These are phyloP conservation scores for Clarireedia sp. DNA, from an alignment of 2,329 filamentous ascomycete genomes.

Conservation along the genomic window DNA sequence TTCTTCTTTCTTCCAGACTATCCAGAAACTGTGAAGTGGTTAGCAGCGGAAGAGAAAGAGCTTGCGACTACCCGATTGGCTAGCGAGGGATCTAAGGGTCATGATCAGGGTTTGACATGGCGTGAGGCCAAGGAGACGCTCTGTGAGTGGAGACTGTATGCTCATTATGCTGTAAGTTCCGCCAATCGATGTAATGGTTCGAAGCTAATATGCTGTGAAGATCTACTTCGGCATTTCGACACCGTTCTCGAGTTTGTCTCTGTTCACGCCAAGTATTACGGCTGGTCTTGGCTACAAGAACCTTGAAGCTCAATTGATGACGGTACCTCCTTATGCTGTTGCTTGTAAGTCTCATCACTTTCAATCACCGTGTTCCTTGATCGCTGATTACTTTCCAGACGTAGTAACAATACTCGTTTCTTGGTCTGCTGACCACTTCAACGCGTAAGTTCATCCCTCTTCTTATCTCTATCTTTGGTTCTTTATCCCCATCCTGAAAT, in stretches of 20 bases:
- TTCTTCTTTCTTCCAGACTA: conserved; percentile 42
- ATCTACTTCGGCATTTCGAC: conserved; percentile 44
- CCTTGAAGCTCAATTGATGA: conserved; percentile 56
- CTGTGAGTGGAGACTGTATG: conserved; percentile 43
- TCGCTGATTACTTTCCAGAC: conserved; percentile 12
- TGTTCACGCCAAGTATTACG: conserved; percentile 58
- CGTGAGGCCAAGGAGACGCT: conserved; percentile 39
- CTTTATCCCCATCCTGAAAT: too few relatives aligned
- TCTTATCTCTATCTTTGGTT: background rate
- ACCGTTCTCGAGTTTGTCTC: conserved; percentile 50
- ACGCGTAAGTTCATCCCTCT: conserved; percentile 31
- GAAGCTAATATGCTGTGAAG: conserved; percentile 19
- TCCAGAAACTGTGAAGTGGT: conserved; percentile 39
- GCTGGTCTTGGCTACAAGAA: conserved; percentile 46
- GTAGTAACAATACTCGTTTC: conserved; percentile 42
- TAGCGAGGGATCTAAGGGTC: conserved; percentile 35
- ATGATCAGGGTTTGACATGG: conserved; percentile 39
- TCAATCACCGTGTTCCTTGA: background rate
- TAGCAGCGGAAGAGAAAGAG: conserved; percentile 36
- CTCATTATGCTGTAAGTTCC: conserved; percentile 40
- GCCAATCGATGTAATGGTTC: background rate
- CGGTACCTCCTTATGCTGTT: conserved; percentile 56
- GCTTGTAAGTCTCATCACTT: conserved; percentile 35
- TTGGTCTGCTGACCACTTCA: conserved; percentile 56
- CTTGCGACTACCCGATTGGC: conserved; percentile 35